phyloP scores from a whole-genome alignment of 169 alveolate genomes.

The Cryptosporidium meleagridis region DNA sequence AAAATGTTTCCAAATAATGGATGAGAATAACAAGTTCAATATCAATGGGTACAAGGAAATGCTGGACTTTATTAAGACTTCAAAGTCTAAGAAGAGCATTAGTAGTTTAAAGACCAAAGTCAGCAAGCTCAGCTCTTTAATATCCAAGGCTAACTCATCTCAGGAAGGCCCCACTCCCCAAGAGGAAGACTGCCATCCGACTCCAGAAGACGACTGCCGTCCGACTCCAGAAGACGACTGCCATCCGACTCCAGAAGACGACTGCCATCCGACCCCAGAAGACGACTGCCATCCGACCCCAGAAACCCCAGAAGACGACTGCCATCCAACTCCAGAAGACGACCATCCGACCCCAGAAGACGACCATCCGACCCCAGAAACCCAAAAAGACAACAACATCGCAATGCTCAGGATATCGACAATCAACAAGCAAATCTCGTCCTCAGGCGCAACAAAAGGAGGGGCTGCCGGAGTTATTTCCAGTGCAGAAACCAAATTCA shows the following conservation, averaged over 20 bases:
- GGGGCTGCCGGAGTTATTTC: not conserved
- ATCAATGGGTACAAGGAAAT: conserved; percentile 76
- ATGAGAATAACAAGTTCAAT: conserved; percentile 69
- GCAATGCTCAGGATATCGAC: not conserved
- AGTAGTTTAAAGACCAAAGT: conserved; percentile 28
- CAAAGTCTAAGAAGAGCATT: conserved; percentile 23
- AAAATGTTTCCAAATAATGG: conserved; percentile 80
- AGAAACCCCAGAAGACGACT: no score
- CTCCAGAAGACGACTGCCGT: no score
- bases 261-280: no score
- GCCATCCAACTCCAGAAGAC: no score
- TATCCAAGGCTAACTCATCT: not conserved
- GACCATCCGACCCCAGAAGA: no score
- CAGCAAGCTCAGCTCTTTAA: conserved; percentile 9
- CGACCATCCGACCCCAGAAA: no score
- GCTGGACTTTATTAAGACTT: conserved; percentile 41
- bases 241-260: no score
- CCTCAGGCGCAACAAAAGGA: not conserved
- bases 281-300: no score
- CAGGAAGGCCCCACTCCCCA: not conserved
- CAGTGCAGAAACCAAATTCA: conserved; percentile 46
- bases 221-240: no score
- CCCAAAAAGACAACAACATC: conserved; percentile 13
- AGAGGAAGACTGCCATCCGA: no score
- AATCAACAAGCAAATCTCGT: not conserved